Evolutionary conservation across 805 yeast genomes (phyloP).

Genomic region (Candida pseudoglaebosa): DNA sequence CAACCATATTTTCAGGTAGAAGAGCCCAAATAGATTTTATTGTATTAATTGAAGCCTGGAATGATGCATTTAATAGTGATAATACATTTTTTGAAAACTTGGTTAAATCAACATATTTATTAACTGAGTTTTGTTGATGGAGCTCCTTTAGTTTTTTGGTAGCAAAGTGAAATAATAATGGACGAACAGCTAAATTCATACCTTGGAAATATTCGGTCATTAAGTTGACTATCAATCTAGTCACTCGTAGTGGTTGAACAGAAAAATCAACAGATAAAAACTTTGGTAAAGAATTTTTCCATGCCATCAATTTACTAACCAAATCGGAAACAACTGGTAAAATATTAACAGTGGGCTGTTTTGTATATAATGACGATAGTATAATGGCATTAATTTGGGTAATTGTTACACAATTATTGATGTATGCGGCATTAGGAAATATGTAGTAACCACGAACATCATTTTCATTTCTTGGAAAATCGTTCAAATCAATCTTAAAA

Average conservation of each 20-base stretch:
- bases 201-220: constrained; percentile 86
- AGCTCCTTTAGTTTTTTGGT: constrained; percentile 56
- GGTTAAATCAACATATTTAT: constrained; percentile 59
- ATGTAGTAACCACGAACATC: constrained; percentile 65
- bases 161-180: constrained; percentile 72
- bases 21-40: constrained; percentile 71
- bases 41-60: constrained; percentile 77
- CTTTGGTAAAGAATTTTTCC: constrained; percentile 65
- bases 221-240: constrained; percentile 66
- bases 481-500: constrained; percentile 52
- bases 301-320: constrained; percentile 59
- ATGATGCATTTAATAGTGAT: constrained; percentile 68
- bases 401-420: constrained; percentile 71
- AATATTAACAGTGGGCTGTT: constrained; percentile 72
- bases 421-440: constrained; percentile 75
- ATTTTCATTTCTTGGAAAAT: constrained; percentile 32
- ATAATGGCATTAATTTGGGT: constrained; percentile 77
- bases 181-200: constrained; percentile 72
- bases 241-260: constrained; percentile 49
- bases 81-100: constrained; percentile 64
- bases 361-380: constrained; percentile 63
- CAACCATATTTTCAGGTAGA: constrained; percentile 76
- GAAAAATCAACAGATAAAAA: constrained; percentile 63
- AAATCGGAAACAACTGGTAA: constrained; percentile 68
- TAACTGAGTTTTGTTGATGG: constrained; percentile 34